phyloP scores from a whole-genome alignment of 1,284 basidiomycete genomes.

The Rhodotorula sp. region DNA sequence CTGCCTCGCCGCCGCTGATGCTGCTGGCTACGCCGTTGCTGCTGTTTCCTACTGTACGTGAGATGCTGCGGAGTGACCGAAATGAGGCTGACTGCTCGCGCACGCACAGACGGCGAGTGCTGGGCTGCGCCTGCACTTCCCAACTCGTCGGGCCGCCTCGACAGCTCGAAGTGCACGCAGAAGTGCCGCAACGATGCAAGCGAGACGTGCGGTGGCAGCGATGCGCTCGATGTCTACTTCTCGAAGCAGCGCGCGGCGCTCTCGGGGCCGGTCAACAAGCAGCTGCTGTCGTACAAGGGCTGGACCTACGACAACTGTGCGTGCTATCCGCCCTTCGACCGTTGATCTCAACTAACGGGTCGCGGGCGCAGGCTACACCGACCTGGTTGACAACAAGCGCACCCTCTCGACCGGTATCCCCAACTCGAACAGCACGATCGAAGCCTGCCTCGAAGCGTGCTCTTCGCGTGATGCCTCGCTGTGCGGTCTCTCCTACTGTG shows the following conservation, averaged over 20 bases:
- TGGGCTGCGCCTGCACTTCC: slow-evolving; percentile 27
- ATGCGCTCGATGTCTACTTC: slow-evolving; percentile 25
- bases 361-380: slow-evolving; percentile 15
- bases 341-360: not conserved
- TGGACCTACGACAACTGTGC: slow-evolving; percentile 24
- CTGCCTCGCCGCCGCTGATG: slow-evolving; percentile 14
- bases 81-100: too few species aligned
- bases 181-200: slow-evolving; percentile 5
- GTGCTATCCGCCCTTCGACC: too few species aligned
- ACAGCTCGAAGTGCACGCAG: slow-evolving; percentile 6
- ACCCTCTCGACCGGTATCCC: slow-evolving; percentile 12
- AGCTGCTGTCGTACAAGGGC: slow-evolving; percentile 7
- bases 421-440: slow-evolving; percentile 28
- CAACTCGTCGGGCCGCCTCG: slow-evolving; percentile 1
- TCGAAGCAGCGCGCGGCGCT: not conserved
- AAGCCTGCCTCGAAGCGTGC: slow-evolving; percentile 28
- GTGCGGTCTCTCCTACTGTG: slow-evolving; percentile 17
- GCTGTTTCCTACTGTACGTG: slow-evolving; percentile 16
- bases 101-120: slow-evolving; percentile 25
- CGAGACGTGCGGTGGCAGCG: slow-evolving; percentile 26
- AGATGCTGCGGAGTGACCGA: too few species aligned
- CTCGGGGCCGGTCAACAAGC: slow-evolving; percentile 9
- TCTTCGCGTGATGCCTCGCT: not conserved
- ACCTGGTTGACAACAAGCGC: slow-evolving; percentile 28
- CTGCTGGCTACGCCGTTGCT: slow-evolving; percentile 7